phyloP scores from a whole-genome alignment of 139 green algal genomes.

The Closterium sp. region DNA sequence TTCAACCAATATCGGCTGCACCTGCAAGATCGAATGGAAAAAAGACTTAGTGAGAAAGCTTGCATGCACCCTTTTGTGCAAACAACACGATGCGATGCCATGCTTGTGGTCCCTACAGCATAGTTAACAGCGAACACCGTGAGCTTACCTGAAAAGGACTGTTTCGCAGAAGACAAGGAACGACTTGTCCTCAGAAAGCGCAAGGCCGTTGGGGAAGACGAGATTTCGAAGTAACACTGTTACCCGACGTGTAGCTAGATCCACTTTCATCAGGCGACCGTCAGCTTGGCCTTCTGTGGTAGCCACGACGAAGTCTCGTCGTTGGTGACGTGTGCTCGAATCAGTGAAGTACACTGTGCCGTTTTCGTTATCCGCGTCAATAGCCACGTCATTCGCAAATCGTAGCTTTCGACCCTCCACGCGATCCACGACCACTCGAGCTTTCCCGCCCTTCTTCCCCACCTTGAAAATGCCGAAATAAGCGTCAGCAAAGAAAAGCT shows the following conservation, averaged over 20 bases:
- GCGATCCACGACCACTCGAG: not conserved
- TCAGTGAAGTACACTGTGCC: not conserved
- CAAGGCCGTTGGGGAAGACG: slow-evolving; percentile 74
- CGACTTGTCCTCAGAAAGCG: slow-evolving; percentile 61
- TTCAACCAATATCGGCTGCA: slow-evolving; percentile 46
- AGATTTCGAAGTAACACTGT: not conserved
- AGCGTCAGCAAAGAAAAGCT: slow-evolving; percentile 38
- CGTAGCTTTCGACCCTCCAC: slow-evolving; percentile 47
- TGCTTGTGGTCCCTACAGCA: not conserved
- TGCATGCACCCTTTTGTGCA: not conserved
- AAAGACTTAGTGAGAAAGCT: not conserved
- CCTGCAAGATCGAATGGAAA: not conserved
- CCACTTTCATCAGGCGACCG: slow-evolving; percentile 68
- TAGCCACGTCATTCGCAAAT: not conserved
- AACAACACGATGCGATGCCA: not conserved
- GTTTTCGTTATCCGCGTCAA: slow-evolving; percentile 1
- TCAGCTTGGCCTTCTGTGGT: slow-evolving; percentile 44
- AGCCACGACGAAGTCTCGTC: slow-evolving; percentile 19
- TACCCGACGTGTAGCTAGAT: slow-evolving; percentile 47
- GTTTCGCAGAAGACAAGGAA: slow-evolving; percentile 66
- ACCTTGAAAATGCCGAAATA: slow-evolving; percentile 34
- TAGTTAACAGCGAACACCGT: not conserved
- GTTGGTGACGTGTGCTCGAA: not conserved
- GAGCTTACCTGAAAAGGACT: slow-evolving; percentile 13
- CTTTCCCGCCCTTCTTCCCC: not conserved